Evolutionary conservation across 371 early-diverging fungal genomes (phyloP), one percentile per base, ranked within the genome.

Genomic region (Funneliformis caledonium): DNA sequence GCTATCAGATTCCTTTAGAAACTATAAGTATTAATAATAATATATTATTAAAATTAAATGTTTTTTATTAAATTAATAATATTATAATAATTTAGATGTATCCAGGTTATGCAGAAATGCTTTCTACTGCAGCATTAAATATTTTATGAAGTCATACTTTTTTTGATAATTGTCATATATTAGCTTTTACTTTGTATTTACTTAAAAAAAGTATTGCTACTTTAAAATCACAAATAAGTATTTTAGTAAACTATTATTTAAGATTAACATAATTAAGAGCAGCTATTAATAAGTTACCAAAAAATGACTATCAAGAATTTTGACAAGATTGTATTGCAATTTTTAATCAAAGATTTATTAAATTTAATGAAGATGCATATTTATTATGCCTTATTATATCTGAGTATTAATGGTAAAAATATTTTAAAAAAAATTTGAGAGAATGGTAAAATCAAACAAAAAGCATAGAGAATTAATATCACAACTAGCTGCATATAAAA

Each of bases 331-430:
- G 31, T 12, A 72, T 72, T 72, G 31, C 52, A 52, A 72, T 72
- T 26, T 31, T 72, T 31, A 72, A 72, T 50, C 26, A n/a, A 14
- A 9, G 61, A 16, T 75, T 60, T 45, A 26, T 0, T 50, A 33
- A 72, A 72, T 72, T 72, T 52, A 16, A 72, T 50, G 31, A 72
- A 52, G 16, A 72, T 72, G 33, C 12, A 14, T 52, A 72, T 72
- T n/a, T 72, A 0, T 11, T 72, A 31, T 72, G 14, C 52, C 0
- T 52, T 72, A 33, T 72, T 47, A 48, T 9, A 70, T 47, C n/a
- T 22, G 9, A 10, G 16, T 4, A 19, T 47, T 70, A n/a, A 12
- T 70, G 48, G 48, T 70, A 26, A 47, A 47, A n/a, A 6, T 45
- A 16, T 45, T 45, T 67, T 67, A 26, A 26, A 26, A 26, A 26